A percentile compares a stretch with the other conserved stretches of the same genome.
These are phyloP conservation scores for Linnemannia exigua DNA, from an alignment of 192 early-diverging fungal genomes.

Conservation along the genomic window DNA sequence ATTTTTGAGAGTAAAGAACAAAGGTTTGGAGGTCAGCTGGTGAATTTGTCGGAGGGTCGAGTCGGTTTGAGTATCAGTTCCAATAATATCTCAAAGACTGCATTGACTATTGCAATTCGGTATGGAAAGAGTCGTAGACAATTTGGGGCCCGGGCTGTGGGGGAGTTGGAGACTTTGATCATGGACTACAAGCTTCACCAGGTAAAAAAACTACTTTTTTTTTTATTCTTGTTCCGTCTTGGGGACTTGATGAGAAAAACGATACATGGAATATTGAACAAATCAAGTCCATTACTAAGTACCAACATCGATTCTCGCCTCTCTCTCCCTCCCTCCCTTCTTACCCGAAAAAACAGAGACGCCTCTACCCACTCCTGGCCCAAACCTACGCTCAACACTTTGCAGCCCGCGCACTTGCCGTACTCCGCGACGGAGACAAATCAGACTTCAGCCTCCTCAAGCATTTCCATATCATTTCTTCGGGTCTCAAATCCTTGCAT, in stretches of 20 bases:
- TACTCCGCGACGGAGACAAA: neutral
- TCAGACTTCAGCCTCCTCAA: constrained; percentile 8
- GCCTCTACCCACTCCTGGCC: constrained; percentile 13
- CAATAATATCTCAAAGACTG: constrained; percentile 11
- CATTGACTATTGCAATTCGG: constrained; percentile 20
- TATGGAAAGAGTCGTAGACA: constrained; percentile 14
- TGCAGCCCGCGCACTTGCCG: constrained; percentile 5
- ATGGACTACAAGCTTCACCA: constrained; percentile 29
- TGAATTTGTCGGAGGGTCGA: constrained; percentile 23
- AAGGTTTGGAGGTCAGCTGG: constrained; percentile 13
- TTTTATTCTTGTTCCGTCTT: neutral
- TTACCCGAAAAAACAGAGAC: neutral
- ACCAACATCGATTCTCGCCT: no score
- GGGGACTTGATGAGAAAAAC: no score
- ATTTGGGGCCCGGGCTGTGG: constrained; percentile 1
- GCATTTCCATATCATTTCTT: constrained; percentile 24
- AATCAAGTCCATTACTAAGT: no score
- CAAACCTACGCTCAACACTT: constrained; percentile 16
- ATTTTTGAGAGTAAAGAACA: constrained; percentile 19
- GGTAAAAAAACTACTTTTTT: neutral
- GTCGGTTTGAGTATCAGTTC: constrained; percentile 7
- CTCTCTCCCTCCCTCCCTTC: neutral
- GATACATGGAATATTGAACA: no score
- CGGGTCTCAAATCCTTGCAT: constrained; percentile 19
- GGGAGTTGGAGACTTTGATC: constrained; percentile 14